A percentile compares a stretch with the other conserved stretches of the same genome.
Conservation (phyloP, 371 early-diverging fungal genomes). For the Zychaea mexicana region DNA sequence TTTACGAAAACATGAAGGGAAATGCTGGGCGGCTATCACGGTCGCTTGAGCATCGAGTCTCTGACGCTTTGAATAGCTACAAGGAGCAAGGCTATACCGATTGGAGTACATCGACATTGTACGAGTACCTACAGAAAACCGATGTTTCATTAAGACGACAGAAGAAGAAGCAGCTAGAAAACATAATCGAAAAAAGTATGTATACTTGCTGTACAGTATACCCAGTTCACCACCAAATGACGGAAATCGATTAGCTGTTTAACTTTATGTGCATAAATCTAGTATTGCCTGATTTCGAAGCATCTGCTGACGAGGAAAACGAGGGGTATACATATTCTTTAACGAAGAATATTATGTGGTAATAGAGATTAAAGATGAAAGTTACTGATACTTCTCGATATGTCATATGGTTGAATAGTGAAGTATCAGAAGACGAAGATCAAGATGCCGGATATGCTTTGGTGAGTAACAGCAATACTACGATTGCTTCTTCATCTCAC, state of each 20-base stretch:
- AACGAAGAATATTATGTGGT: not conserved
- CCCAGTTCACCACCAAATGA: not conserved
- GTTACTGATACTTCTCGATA: too few relatives aligned
- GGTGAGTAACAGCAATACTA: constrained; percentile 31
- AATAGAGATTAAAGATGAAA: too few relatives aligned
- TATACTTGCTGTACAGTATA: not conserved
- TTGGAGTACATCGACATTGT: constrained; percentile 26
- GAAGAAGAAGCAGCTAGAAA: constrained; percentile 49
- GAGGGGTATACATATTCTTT: not conserved
- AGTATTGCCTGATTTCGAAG: constrained; percentile 10
- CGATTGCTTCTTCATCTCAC: not conserved
- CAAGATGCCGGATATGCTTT: constrained; percentile 40
- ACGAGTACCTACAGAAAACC: constrained; percentile 49
- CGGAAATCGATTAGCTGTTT: too few relatives aligned
- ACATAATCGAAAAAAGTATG: constrained; percentile 49
- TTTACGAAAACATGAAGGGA: not conserved
- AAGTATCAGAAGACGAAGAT: constrained; percentile 31
- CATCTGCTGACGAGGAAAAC: not conserved
- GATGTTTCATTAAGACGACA: constrained; percentile 51
- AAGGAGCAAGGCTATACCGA: constrained; percentile 35
- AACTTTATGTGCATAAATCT: not conserved
- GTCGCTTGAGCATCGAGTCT: constrained; percentile 30
- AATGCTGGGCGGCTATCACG: constrained; percentile 21
- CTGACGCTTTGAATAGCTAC: constrained; percentile 30
- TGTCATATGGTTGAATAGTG: constrained; percentile 13